Conservation (phyloP, 306 rosid genomes). For the Phaseolus lunatus region DNA sequence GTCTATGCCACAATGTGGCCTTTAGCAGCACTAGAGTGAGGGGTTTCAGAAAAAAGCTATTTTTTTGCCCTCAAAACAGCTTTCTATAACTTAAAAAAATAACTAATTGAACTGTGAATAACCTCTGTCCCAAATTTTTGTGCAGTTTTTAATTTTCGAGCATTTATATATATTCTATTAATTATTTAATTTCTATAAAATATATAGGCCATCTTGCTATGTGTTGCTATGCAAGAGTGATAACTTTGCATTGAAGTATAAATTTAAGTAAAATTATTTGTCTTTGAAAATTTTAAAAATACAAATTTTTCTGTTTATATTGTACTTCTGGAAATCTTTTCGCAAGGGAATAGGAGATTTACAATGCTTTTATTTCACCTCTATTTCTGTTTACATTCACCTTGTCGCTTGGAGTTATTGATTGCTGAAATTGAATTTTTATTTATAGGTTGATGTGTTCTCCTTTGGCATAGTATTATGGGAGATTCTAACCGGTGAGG, state of each 20-base stretch:
- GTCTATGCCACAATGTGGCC: not conserved
- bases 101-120: not conserved
- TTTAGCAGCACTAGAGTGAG: not conserved
- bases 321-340: not conserved
- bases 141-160: not conserved
- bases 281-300: slow-evolving; percentile 20
- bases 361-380: not conserved
- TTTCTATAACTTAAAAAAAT: not conserved
- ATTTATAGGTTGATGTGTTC: slow-evolving; percentile 85
- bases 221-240: not conserved
- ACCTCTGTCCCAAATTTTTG: not conserved
- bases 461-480: slow-evolving; percentile 93
- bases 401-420: slow-evolving; percentile 30
- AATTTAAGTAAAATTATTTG: not conserved
- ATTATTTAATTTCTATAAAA: not conserved
- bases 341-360: not conserved
- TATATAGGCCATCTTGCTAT: not conserved
- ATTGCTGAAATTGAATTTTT: slow-evolving; percentile 38
- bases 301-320: slow-evolving; percentile 1
- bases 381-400: slow-evolving; percentile 7
- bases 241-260: not conserved
- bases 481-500: slow-evolving; percentile 94
- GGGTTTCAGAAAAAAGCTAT: not conserved
- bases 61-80: not conserved
- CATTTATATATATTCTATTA: not conserved